phyloP scores from a whole-genome alignment of 176 grass and related monocot genomes.

The Puya raimondii region DNA sequence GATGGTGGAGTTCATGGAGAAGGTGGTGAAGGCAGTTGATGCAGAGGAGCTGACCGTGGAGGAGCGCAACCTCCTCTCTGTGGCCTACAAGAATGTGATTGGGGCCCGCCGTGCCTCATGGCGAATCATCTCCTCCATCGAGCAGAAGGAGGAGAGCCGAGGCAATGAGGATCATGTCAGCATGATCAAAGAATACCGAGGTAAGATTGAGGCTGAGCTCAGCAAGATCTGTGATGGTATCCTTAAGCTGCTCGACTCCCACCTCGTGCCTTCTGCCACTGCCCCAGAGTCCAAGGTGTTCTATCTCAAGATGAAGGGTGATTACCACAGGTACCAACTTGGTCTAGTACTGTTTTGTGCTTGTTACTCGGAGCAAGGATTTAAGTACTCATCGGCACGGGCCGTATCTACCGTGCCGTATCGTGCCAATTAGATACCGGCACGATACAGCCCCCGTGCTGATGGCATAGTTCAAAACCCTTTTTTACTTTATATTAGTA shows the following conservation, averaged over 20 bases:
- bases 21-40: slow-evolving; percentile 35
- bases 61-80: slow-evolving; percentile 54
- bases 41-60: slow-evolving; percentile 44
- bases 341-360: background rate
- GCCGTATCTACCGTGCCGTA: no score
- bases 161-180: slow-evolving; percentile 38
- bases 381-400: no score
- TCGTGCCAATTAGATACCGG: no score
- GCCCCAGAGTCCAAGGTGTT: slow-evolving; percentile 51
- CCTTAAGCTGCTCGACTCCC: slow-evolving; percentile 47
- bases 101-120: slow-evolving; percentile 45
- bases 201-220: slow-evolving; percentile 43
- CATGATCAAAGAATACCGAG: slow-evolving; percentile 42
- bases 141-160: slow-evolving; percentile 62
- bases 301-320: slow-evolving; percentile 58
- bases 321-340: slow-evolving; percentile 36
- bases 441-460: no score
- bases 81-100: slow-evolving; percentile 55
- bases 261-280: slow-evolving; percentile 33
- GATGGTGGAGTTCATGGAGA: slow-evolving; percentile 60
- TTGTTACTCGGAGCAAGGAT: background rate
- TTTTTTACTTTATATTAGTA: no score
- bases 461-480: no score
- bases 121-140: slow-evolving; percentile 54
- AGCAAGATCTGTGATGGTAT: slow-evolving; percentile 58